A percentile compares a stretch with the other conserved stretches of the same genome.
phyloP scores from a whole-genome alignment of 208 protist genomes.

The Angomonas ambiguus region DNA sequence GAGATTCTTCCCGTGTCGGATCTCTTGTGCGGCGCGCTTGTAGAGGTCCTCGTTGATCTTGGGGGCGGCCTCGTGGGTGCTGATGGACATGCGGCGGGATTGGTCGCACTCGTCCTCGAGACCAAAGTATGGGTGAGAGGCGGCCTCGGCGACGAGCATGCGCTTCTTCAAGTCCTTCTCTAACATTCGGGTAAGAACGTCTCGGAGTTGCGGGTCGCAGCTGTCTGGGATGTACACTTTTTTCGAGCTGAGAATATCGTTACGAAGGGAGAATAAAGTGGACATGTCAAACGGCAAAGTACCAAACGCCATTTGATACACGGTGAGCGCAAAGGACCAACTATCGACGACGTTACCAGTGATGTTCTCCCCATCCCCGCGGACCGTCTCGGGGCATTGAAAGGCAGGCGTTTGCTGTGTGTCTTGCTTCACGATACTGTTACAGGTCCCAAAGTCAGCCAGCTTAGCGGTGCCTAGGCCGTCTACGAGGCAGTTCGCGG shows the following conservation, averaged over 20 bases:
- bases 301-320: constrained; percentile 77
- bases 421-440: constrained; percentile 38
- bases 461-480: constrained; percentile 66
- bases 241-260: constrained; percentile 17
- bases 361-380: constrained; percentile 29
- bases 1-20: constrained; percentile 55
- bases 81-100: constrained; percentile 9
- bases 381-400: constrained; percentile 65
- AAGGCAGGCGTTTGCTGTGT: constrained; percentile 80
- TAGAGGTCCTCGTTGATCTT: constrained; percentile 25
- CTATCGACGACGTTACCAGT: constrained; percentile 77
- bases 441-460: constrained; percentile 86
- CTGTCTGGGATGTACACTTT: constrained; percentile 17
- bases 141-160: constrained; percentile 46
- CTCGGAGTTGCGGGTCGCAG: constrained; percentile 32
- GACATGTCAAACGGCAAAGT: constrained; percentile 38
- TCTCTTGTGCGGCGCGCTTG: constrained; percentile 30
- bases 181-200: constrained; percentile 65
- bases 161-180: constrained; percentile 56
- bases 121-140: constrained; percentile 56
- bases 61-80: neutral
- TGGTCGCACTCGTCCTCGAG: neutral
- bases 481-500: constrained; percentile 78
- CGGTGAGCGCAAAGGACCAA: constrained; percentile 88
- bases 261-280: constrained; percentile 10